These are phyloP conservation scores for Phytophthora aleatoria DNA, from an alignment of 352 stramenopile species.

Conservation along the genomic window DNA sequence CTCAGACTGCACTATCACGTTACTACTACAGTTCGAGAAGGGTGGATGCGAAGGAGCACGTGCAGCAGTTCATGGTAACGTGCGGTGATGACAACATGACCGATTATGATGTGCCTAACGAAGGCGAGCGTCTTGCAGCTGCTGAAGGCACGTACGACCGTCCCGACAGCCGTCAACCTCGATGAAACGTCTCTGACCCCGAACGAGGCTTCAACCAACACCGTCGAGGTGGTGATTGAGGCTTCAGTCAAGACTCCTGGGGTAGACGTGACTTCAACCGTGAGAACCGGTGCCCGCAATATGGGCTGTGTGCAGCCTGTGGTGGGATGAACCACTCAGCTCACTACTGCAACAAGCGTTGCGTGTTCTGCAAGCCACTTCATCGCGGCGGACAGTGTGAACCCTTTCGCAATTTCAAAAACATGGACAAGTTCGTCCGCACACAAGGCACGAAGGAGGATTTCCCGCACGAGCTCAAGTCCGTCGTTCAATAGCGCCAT, in stretches of 20 bases:
- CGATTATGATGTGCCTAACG: too few relatives aligned
- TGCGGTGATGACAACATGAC: not conserved
- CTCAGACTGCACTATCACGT: not conserved
- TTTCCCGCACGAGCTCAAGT: not conserved
- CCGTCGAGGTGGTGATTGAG: not conserved
- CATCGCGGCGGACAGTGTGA: conserved; percentile 1
- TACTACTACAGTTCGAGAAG: not conserved
- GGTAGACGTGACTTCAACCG: not conserved
- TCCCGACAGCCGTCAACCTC: not conserved
- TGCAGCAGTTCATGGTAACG: not conserved
- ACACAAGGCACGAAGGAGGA: conserved; percentile 1
- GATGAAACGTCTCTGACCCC: not conserved
- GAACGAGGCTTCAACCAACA: not conserved
- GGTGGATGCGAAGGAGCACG: not conserved
- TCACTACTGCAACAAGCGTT: not conserved
- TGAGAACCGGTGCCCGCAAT: not conserved
- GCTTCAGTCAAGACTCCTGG: not conserved
- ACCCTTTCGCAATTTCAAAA: not conserved
- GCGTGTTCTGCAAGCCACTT: not conserved
- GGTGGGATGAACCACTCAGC: not conserved
- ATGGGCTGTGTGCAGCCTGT: conserved; percentile 3
- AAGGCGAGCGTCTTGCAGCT: too few relatives aligned
- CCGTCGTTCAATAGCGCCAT: not conserved
- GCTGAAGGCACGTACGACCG: not conserved
- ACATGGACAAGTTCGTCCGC: not conserved